phyloP scores from a whole-genome alignment of 306 rosid species.

The Rosa rugosa region DNA sequence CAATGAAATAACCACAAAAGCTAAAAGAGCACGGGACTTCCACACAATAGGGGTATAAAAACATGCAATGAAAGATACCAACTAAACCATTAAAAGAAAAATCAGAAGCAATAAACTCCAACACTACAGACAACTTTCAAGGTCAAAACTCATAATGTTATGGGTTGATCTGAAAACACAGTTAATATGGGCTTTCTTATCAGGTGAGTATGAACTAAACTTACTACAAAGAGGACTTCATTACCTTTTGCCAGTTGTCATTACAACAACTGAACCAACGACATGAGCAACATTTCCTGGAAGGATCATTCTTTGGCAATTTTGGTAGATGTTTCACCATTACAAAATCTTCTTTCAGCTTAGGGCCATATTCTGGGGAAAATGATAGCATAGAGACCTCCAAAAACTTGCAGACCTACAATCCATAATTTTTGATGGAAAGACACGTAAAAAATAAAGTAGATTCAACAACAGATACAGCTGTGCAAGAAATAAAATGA shows the following conservation, averaged over 20 bases:
- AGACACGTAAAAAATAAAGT: conserved; percentile 7
- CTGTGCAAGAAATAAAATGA: conserved; percentile 13
- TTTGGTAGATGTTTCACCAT: conserved; percentile 95
- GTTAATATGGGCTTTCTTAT: not conserved
- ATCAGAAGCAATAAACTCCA: not conserved
- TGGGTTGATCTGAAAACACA: not conserved
- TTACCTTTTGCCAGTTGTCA: conserved; percentile 99
- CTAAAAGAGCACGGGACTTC: not conserved
- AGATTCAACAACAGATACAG: not conserved
- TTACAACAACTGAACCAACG: conserved; percentile 78
- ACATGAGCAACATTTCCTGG: conserved; percentile 76
- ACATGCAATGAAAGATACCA: no score
- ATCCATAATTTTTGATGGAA: conserved; percentile 25
- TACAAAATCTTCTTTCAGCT: conserved; percentile 89
- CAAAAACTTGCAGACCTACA: conserved; percentile 96
- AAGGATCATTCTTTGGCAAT: conserved; percentile 55
- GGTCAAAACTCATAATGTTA: not conserved
- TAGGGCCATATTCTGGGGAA: conserved; percentile 93
- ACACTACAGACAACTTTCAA: not conserved
- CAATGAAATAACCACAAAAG: not conserved
- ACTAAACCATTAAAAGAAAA: not conserved
- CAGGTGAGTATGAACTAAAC: conserved; percentile 5
- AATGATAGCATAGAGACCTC: conserved; percentile 95
- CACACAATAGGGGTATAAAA: not conserved
- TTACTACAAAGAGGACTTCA: conserved; percentile 20